Evolutionary conservation across 768 basidiomycete genomes (phyloP), one percentile per base, ranked within the genome.

Genomic region (Boletus pseudo-olivaceus): DNA sequence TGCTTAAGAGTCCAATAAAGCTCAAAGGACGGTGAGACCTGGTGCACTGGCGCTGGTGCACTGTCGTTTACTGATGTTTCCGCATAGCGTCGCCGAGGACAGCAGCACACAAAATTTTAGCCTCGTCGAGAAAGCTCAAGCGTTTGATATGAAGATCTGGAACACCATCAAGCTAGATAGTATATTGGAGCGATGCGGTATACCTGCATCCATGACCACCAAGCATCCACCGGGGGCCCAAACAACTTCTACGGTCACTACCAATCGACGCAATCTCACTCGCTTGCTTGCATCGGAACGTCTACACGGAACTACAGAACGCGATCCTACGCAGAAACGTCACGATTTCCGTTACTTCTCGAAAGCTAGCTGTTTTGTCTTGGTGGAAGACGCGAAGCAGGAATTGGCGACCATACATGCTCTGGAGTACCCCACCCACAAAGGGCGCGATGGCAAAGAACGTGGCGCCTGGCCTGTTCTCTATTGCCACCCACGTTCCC

Each of bases 311-410:
- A 78, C 78, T 4, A 86, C 83, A 17, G 97, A 99, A 74, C 90
- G 96, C 43, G 97, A 99, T 72, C 87, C 92, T 1, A 85, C 82
- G 19, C 90, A 94, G 57, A 90, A 83, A 57, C 84, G 94, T 47
- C 86, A 88, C 58, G 93, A 95, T 69, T 92, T 84, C 65, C 82
- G 80, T 53, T 99, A 98, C 69, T 98, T 98, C 70, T 72, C 81
- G 17, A 82, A 84, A 39, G 78, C 78, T 39, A 82, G 80, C 48
- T 85, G 81, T 65, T 98, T 93, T 67, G 79, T 98, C 42, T 79
- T 98, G 41, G 82, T 98, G n/a, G 95, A 98, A 68, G 96, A 98
- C 64, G 80, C 93, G 53, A 82, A 80, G 5, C 83, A 87, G 50
- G 87, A 93, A 61, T 76, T 94, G 38, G 87, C 93, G 14, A 91